Percentiles rank a stretch among this genome's conserved stretches.
Conservation (phyloP, 495 filamentous ascomycete genomes). For the Cladorrhinum samala region DNA sequence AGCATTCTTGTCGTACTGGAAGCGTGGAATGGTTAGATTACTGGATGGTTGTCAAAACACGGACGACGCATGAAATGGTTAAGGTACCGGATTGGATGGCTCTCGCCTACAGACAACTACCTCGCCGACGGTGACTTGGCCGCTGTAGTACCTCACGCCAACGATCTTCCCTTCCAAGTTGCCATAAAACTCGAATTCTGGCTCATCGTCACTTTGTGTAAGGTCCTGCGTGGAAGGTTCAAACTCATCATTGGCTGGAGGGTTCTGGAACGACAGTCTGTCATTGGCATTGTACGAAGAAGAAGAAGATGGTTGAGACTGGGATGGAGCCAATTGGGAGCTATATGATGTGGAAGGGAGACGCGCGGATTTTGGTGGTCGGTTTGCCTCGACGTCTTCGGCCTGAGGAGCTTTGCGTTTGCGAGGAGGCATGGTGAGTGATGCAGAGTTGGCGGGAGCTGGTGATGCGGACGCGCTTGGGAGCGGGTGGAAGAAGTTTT, state of each 20-base stretch:
- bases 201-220: conserved; percentile 44
- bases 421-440: not conserved
- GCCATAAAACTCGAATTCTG: conserved; percentile 47
- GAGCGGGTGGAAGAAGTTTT: not conserved
- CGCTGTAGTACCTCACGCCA: conserved; percentile 72
- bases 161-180: conserved; percentile 59
- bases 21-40: not conserved
- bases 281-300: not conserved
- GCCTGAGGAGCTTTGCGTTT: not conserved
- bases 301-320: not conserved
- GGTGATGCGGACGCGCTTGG: not conserved
- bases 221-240: conserved; percentile 46
- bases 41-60: conserved; percentile 2
- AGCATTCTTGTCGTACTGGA: conserved; percentile 65
- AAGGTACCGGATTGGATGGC: conserved; percentile 54
- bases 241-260: conserved; percentile 23
- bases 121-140: conserved; percentile 65
- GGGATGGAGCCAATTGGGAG: not conserved
- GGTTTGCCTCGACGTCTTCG: not conserved
- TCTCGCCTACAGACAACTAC: conserved; percentile 63
- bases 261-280: not conserved
- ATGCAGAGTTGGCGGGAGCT: too few relatives aligned
- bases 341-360: not conserved
- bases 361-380: not conserved
- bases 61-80: too few relatives aligned